Conservation (phyloP, 2,329 filamentous ascomycete genomes). For the Talaromyces piceae region DNA sequence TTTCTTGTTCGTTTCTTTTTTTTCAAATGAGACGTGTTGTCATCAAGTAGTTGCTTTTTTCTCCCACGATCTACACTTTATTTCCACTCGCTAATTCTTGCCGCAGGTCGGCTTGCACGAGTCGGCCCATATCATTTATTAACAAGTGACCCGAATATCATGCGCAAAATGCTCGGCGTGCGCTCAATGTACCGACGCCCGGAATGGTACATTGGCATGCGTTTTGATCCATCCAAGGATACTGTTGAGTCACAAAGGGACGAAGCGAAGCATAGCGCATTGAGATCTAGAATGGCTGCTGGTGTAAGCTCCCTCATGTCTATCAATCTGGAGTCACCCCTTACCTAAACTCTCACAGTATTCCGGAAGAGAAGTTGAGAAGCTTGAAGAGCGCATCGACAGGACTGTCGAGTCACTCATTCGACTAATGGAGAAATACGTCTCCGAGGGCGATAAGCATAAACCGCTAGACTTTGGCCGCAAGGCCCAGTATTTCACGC, state of each 20-base stretch:
- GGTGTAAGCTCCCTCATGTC: neutral
- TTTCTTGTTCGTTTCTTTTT: no score
- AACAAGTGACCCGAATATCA: neutral
- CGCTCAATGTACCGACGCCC: neutral
- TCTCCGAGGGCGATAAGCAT: neutral
- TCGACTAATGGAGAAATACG: neutral
- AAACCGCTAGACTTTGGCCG: neutral
- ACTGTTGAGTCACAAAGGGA: neutral
- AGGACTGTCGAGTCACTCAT: neutral
- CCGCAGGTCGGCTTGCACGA: neutral
- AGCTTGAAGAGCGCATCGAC: neutral
- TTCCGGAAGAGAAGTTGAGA: neutral
- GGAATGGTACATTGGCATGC: neutral
- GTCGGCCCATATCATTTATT: neutral
- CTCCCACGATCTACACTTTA: neutral
- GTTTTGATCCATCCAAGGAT: neutral
- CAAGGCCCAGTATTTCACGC: neutral
- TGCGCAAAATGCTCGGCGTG: neutral
- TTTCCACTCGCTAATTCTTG: neutral
- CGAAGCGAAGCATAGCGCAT: neutral
- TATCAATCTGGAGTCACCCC: neutral
- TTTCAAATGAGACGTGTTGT: no score
- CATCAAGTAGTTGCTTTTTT: no score
- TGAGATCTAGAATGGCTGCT: neutral
- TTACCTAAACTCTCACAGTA: neutral